Conservation (phyloP, 1,284 basidiomycete species). For the Pyrrhoderma lamaoense region DNA sequence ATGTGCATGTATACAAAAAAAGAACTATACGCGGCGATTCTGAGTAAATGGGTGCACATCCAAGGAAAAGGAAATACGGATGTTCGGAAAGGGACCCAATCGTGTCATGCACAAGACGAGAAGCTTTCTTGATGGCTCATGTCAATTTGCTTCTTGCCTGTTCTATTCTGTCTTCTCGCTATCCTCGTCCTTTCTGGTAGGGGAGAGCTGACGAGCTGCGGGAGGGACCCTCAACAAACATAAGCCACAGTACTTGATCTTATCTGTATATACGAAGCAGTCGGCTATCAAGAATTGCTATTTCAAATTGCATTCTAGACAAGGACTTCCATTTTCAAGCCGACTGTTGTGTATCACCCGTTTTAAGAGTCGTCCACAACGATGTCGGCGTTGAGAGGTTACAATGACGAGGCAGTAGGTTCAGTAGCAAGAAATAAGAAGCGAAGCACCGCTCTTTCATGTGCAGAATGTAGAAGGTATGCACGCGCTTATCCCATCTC, state of each 20-base stretch:
- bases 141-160: no score
- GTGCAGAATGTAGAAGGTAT: conserved; percentile 55
- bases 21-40: no score
- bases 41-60: no score
- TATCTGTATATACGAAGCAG: conserved; percentile 3
- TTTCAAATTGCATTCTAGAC: not conserved
- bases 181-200: no score
- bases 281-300: conserved; percentile 8
- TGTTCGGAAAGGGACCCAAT: no score
- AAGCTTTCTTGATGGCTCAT: no score
- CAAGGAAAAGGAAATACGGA: no score
- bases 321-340: conserved; percentile 14
- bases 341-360: conserved; percentile 16
- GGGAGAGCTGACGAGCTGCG: no score
- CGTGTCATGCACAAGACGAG: no score
- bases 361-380: conserved; percentile 10
- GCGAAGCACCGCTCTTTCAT: conserved; percentile 47
- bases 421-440: conserved; percentile 39
- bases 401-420: conserved; percentile 24
- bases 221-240: not conserved
- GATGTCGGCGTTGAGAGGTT: conserved; percentile 21
- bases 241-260: conserved; percentile 3
- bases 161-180: no score
- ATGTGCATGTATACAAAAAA: no score
- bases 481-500: conserved; percentile 14